Evolutionary conservation across 768 basidiomycete species (phyloP).

Genomic region (Dacryopinax spathularia): DNA sequence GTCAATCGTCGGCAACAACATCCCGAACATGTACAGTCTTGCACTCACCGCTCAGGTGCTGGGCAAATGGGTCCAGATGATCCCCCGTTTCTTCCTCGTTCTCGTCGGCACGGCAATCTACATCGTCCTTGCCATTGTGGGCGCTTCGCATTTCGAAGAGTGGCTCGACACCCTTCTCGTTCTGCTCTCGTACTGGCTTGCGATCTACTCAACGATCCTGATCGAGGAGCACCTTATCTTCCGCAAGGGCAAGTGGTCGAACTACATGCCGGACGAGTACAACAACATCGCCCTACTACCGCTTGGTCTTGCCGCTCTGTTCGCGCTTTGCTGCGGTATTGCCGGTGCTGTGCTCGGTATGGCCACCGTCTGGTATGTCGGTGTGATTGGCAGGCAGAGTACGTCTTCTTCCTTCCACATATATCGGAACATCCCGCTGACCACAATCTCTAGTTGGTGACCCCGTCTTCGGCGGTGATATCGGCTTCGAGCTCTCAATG

Average conservation of each 20-base stretch:
- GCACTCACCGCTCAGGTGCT: slow-evolving; percentile 34
- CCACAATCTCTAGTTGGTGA: slow-evolving; percentile 13
- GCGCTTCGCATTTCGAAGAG: slow-evolving; percentile 31
- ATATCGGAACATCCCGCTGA: background rate
- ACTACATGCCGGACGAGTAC: slow-evolving; percentile 28
- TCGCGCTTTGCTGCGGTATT: slow-evolving; percentile 25
- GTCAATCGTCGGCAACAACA: slow-evolving; percentile 36
- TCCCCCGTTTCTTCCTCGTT: slow-evolving; percentile 30
- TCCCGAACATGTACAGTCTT: slow-evolving; percentile 35
- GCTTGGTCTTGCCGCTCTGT: slow-evolving; percentile 27
- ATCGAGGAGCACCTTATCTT: slow-evolving; percentile 40
- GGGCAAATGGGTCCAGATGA: slow-evolving; percentile 27
- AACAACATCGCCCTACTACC: slow-evolving; percentile 25
- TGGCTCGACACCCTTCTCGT: slow-evolving; percentile 32
- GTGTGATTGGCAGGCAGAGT: slow-evolving; percentile 19
- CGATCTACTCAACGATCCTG: slow-evolving; percentile 35
- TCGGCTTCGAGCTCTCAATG: slow-evolving; percentile 27
- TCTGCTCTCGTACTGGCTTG: slow-evolving; percentile 36
- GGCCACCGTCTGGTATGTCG: slow-evolving; percentile 25
- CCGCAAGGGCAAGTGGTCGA: slow-evolving; percentile 24
- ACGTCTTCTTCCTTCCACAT: slow-evolving; percentile 2
- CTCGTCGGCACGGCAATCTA: slow-evolving; percentile 31
- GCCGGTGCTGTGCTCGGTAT: slow-evolving; percentile 30
- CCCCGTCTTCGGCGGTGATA: slow-evolving; percentile 23
- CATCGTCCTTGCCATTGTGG: slow-evolving; percentile 35